Evolutionary conservation across 2,329 filamentous ascomycete genomes (phyloP), one percentile per base, ranked within the genome.

Genomic region (Cadophora sp.): DNA sequence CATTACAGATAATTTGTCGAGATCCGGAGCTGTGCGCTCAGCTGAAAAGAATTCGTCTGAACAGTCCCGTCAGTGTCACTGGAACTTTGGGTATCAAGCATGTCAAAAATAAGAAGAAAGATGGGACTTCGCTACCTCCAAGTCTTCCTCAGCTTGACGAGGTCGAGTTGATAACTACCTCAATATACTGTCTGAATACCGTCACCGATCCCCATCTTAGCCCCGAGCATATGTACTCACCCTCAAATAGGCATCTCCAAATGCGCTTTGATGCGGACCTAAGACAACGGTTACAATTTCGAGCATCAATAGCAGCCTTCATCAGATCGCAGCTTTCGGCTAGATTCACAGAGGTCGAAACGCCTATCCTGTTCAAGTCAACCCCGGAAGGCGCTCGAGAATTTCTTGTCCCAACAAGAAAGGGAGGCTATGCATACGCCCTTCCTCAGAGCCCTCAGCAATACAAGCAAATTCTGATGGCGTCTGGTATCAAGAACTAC

Each of bases 391-490:
- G 96, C 0, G 96, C 96, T 0, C 86, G 95, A 59, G 96, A 99
- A 78, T 99, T 99, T 70, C 79, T 99, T 6, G 95, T 99, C 4
- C 96, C 96, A 0, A 97, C 94, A 0, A 85, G 96, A 33, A 86
- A 85, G 43, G 84, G 84, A 1, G 93, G 93, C 0, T 82, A 89
- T 68, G 94, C 93, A 3, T 99, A 98, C 78, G 96, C 96, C 9
- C 82, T 99, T 22, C 94, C 94, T 0, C 96, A 99, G 78, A 98
- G 95, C 71, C 96, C 96, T 0, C 96, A 99, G 78, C 96, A 99
- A 78, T 99, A 98, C 78, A 99, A 99, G 81, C 96, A 99, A 81
- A 92, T 97, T 1, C 85, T 99, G 50, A 98, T 99, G 94, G 92
- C 94, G 0, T 91, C 92, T 68, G 95, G 95, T 0, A 86, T 97